Evolutionary conservation across 495 filamentous ascomycete species (phyloP).

Genomic region (Aspergillus sparsus): DNA sequence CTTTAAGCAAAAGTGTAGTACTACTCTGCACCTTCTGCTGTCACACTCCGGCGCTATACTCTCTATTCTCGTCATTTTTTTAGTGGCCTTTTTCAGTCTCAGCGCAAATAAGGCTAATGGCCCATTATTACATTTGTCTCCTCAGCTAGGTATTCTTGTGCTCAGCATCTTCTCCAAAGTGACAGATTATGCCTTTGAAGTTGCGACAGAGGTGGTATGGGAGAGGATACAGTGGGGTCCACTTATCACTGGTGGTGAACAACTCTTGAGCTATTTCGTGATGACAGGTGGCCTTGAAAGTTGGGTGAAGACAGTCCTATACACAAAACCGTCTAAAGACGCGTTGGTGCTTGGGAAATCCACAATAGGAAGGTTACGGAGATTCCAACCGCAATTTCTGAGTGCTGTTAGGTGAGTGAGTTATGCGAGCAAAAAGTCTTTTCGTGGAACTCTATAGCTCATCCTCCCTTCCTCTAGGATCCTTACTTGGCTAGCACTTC

Average conservation of each 20-base stretch:
- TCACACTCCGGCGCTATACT: too few species aligned
- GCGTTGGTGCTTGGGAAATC: too few species aligned
- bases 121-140: neutral
- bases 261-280: neutral
- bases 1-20: neutral
- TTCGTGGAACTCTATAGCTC: too few species aligned
- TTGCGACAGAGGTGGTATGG: neutral
- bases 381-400: neutral
- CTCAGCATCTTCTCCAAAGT: constrained; percentile 1
- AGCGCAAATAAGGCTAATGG: neutral
- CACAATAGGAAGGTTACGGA: neutral
- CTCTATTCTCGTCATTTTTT: neutral
- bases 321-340: neutral
- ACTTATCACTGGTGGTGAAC: neutral
- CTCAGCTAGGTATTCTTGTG: neutral
- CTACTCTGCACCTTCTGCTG: neutral
- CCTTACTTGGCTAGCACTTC: neutral
- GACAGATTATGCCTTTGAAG: constrained; percentile 1
- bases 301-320: neutral
- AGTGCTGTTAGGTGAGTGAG: neutral
- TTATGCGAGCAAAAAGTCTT: too few species aligned
- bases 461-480: neutral
- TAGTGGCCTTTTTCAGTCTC: neutral
- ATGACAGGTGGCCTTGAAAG: neutral
- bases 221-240: neutral